phyloP scores from a whole-genome alignment of 2,329 filamentous ascomycete genomes.

The Escovopsis weberi region DNA sequence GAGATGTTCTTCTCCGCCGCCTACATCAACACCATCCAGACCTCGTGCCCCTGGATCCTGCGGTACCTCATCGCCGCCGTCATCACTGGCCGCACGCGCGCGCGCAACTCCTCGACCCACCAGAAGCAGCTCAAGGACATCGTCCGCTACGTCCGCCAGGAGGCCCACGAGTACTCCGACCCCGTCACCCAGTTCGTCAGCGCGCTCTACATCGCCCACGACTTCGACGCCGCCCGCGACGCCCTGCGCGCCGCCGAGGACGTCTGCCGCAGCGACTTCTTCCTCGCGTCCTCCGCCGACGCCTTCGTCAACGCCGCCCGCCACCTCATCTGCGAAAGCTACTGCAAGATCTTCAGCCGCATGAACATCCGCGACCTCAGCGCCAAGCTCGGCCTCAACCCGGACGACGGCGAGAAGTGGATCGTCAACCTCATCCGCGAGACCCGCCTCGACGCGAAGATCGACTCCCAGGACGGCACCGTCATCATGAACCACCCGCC shows the following conservation, averaged over 20 bases:
- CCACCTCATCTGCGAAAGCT: slow-evolving; percentile 95
- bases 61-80: slow-evolving; percentile 89
- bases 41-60: slow-evolving; percentile 89
- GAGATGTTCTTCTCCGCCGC: slow-evolving; percentile 94
- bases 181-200: slow-evolving; percentile 94
- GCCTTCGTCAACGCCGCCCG: slow-evolving; percentile 86
- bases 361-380: slow-evolving; percentile 98
- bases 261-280: slow-evolving; percentile 88
- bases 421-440: slow-evolving; percentile 98
- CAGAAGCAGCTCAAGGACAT: slow-evolving; percentile 99
- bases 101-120: slow-evolving; percentile 71
- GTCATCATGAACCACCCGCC: slow-evolving; percentile 99
- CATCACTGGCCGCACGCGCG: slow-evolving; percentile 76
- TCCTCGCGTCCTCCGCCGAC: slow-evolving; percentile 73
- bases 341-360: slow-evolving; percentile 99
- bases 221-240: slow-evolving; percentile 87
- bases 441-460: slow-evolving; percentile 95
- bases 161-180: slow-evolving; percentile 94
- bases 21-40: slow-evolving; percentile 99
- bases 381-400: slow-evolving; percentile 74
- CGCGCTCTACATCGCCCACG: slow-evolving; percentile 75
- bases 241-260: slow-evolving; percentile 79
- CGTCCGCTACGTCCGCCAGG: slow-evolving; percentile 87
- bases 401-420: slow-evolving; percentile 98
- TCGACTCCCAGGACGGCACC: slow-evolving; percentile 96